phyloP scores from a whole-genome alignment of 139 green algal genomes.

The Ettlia oleoabundans region DNA sequence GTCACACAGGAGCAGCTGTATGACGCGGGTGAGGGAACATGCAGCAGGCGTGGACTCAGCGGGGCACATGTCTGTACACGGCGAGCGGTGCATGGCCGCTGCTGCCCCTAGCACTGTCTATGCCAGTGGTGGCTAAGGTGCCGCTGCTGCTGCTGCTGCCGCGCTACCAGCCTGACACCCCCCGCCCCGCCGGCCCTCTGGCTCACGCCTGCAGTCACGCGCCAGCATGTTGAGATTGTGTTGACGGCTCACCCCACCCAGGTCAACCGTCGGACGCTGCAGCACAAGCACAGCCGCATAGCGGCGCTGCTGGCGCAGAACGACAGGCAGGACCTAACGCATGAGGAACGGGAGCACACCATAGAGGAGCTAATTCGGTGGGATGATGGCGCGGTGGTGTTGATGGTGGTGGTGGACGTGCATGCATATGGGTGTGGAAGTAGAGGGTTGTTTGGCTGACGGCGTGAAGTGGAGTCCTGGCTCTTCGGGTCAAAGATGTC shows the following conservation, averaged over 20 bases:
- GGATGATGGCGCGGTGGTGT: background rate
- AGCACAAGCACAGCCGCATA: constrained; percentile 91
- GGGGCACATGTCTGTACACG: too few species aligned
- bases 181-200: background rate
- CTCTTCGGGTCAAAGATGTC: too few species aligned
- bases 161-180: background rate
- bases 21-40: constrained; percentile 4
- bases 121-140: too few species aligned
- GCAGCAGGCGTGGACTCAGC: too few species aligned
- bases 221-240: constrained; percentile 76
- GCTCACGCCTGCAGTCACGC: constrained; percentile 11
- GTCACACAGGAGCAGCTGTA: constrained; percentile 19
- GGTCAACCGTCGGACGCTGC: constrained; percentile 89
- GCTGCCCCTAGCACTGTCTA: too few species aligned
- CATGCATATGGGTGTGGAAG: too few species aligned
- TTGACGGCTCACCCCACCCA: constrained; percentile 95
- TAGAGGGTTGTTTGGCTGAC: too few species aligned
- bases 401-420: background rate
- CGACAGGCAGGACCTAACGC: constrained; percentile 70
- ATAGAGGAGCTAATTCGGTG: constrained; percentile 67
- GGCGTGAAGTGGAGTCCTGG: too few species aligned
- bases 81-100: too few species aligned
- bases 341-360: constrained; percentile 61
- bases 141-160: background rate
- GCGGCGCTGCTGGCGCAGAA: constrained; percentile 82